Conservation (phyloP, 148 eudicot genomes). For the Polygonum aviculare region DNA sequence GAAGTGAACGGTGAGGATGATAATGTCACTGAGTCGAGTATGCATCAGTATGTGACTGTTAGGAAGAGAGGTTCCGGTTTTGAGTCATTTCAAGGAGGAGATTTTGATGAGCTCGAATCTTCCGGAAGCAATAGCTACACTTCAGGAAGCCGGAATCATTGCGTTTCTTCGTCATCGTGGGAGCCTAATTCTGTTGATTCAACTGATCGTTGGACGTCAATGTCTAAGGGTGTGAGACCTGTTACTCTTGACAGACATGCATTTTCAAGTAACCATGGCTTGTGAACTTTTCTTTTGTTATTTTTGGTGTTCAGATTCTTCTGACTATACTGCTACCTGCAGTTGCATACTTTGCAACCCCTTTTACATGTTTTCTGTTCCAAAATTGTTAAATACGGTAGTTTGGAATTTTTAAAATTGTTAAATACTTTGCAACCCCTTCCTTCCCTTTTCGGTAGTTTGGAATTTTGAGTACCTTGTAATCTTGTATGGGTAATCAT, state of each 20-base stretch:
- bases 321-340: background rate
- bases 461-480: background rate
- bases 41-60: slow-evolving; percentile 84
- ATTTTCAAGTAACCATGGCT: background rate
- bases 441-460: too few relatives aligned
- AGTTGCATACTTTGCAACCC: background rate
- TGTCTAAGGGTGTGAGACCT: slow-evolving; percentile 20
- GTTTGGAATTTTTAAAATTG: too few relatives aligned
- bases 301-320: background rate
- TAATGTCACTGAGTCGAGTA: slow-evolving; percentile 63
- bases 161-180: slow-evolving; percentile 60
- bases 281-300: background rate
- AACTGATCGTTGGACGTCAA: slow-evolving; percentile 51
- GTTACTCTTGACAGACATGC: slow-evolving; percentile 1
- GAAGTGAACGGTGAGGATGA: slow-evolving; percentile 38
- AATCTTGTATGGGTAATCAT: background rate
- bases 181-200: slow-evolving; percentile 88
- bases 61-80: slow-evolving; percentile 35
- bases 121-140: slow-evolving; percentile 78
- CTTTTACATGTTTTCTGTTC: background rate
- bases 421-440: too few relatives aligned
- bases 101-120: slow-evolving; percentile 55
- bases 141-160: slow-evolving; percentile 32
- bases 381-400: background rate
- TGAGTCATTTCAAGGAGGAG: slow-evolving; percentile 17